Percentiles rank a stretch among this genome's conserved stretches.
Evolutionary conservation across 192 early-diverging fungal species (phyloP).

Genomic region (Backusella luteola): DNA sequence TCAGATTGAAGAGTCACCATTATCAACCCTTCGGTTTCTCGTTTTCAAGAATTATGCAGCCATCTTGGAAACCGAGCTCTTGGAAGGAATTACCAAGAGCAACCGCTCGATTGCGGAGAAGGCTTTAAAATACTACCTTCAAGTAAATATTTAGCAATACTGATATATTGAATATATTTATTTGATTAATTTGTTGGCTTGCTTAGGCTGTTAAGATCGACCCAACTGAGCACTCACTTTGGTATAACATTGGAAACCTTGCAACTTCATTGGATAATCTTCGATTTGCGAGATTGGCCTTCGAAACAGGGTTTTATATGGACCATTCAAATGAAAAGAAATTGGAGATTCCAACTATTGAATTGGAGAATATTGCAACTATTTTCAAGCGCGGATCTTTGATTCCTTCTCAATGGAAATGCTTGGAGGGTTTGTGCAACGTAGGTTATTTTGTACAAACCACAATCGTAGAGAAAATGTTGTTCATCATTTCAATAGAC

Average conservation of each 20-base stretch:
- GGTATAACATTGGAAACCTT: constrained; percentile 32
- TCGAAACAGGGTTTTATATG: constrained; percentile 26
- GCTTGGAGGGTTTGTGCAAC: constrained; percentile 29
- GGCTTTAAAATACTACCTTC: constrained; percentile 43
- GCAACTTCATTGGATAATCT: constrained; percentile 9
- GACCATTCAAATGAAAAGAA: constrained; percentile 2
- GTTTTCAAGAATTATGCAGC: constrained; percentile 53
- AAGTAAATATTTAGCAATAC: constrained; percentile 25
- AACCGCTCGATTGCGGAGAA: background rate
- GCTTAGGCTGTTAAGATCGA: constrained; percentile 30
- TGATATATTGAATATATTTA: background rate
- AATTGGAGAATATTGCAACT: background rate
- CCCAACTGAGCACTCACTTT: constrained; percentile 27
- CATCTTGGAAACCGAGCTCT: constrained; percentile 42
- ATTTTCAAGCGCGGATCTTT: constrained; percentile 1
- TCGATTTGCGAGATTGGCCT: constrained; percentile 32
- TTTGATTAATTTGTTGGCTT: background rate
- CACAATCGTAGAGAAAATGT: background rate
- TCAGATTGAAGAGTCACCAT: constrained; percentile 19
- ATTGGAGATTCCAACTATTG: background rate
- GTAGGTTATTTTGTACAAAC: constrained; percentile 6
- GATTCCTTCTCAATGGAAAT: constrained; percentile 33
- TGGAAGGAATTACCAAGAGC: background rate
- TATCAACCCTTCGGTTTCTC: constrained; percentile 44
- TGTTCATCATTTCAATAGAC: constrained; percentile 21